Evolutionary conservation across 2,329 filamentous ascomycete species (phyloP).

Genomic region (Diaporthe humulicola): DNA sequence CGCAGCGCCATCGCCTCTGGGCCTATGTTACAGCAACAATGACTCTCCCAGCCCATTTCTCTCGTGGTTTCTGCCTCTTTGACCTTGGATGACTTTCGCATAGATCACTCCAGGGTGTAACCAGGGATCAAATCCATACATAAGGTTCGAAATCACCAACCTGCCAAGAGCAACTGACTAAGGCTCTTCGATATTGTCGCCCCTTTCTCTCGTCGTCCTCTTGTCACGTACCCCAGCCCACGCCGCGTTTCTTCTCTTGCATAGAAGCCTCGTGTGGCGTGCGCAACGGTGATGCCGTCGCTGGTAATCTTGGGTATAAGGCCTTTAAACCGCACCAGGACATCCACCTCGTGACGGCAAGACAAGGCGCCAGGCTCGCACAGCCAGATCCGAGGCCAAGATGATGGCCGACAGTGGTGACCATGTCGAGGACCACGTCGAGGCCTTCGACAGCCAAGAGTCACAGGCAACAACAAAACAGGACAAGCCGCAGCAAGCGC

Average conservation of each 20-base stretch:
- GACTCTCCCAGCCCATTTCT: background rate
- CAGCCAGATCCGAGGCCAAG: conserved; percentile 34
- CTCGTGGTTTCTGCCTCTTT: background rate
- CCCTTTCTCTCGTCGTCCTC: background rate
- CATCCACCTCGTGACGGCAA: background rate
- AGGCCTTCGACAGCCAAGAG: conserved; percentile 37
- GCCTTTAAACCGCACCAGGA: background rate
- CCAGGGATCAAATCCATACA: background rate
- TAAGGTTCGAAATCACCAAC: background rate
- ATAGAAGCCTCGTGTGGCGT: background rate
- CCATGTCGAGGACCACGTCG: conserved; percentile 43
- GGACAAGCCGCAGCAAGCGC: conserved; percentile 33
- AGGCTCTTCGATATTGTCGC: background rate
- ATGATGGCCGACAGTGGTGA: conserved; percentile 49
- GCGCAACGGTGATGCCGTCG: conserved; percentile 10
- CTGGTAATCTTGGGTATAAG: background rate
- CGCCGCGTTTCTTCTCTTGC: background rate
- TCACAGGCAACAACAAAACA: conserved; percentile 1
- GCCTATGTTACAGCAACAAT: background rate
- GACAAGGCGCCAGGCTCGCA: conserved; percentile 22
- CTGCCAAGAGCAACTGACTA: conserved; percentile 17
- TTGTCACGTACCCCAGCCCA: background rate
- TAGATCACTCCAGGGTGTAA: background rate
- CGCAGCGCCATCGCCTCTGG: background rate
- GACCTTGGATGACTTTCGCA: background rate